These are phyloP conservation scores for Fusarium incarnatum DNA, from an alignment of 2,329 filamentous ascomycete species.

Conservation along the genomic window DNA sequence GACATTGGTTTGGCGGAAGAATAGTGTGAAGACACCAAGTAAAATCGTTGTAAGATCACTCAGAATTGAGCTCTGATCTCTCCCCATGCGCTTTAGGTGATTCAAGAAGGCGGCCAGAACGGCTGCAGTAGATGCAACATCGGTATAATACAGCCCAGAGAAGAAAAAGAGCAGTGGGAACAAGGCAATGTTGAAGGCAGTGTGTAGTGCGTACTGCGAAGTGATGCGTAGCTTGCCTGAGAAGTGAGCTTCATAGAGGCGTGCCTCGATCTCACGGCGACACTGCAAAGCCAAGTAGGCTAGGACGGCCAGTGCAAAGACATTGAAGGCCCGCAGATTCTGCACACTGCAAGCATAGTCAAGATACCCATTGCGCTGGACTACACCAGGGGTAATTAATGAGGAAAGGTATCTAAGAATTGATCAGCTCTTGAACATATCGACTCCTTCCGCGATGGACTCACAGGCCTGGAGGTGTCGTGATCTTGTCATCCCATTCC, in stretches of 20 bases:
- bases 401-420: slow-evolving; percentile 60
- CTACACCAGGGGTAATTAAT: slow-evolving; percentile 43
- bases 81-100: slow-evolving; percentile 60
- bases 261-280: slow-evolving; percentile 63
- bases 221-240: slow-evolving; percentile 35
- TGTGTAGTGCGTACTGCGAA: slow-evolving; percentile 64
- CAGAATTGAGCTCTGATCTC: slow-evolving; percentile 47
- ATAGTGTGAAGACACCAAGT: slow-evolving; percentile 73
- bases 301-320: slow-evolving; percentile 54
- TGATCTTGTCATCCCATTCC: slow-evolving; percentile 97
- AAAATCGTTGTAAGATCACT: slow-evolving; percentile 61
- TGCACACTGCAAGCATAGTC: slow-evolving; percentile 44
- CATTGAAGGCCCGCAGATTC: slow-evolving; percentile 63
- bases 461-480: slow-evolving; percentile 89
- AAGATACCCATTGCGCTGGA: slow-evolving; percentile 19
- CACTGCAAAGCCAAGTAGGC: slow-evolving; percentile 62
- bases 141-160: slow-evolving; percentile 93
- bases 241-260: slow-evolving; percentile 49
- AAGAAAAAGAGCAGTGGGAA: slow-evolving; percentile 98
- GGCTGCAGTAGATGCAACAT: slow-evolving; percentile 82
- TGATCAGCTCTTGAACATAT: slow-evolving; percentile 11
- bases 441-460: slow-evolving; percentile 30
- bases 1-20: slow-evolving; percentile 94
- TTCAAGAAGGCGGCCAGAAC: slow-evolving; percentile 77
- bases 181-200: slow-evolving; percentile 81